Conservation (phyloP, 495 filamentous ascomycete species). For the Aspergillus panamensis region DNA sequence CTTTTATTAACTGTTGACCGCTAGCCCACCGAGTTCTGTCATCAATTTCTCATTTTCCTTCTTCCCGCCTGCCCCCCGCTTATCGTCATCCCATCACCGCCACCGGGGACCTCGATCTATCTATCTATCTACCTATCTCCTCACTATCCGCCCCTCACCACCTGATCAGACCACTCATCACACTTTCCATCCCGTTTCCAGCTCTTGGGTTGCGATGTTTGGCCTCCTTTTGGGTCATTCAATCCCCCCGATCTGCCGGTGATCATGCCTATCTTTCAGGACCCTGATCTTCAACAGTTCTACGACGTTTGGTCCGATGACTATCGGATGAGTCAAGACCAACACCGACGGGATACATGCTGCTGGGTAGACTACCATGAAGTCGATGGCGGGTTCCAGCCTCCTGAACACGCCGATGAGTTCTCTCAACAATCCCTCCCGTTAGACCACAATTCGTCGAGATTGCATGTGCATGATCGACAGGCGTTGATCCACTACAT, state of each 20-base stretch:
- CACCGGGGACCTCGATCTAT: constrained; percentile 1
- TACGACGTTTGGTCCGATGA: constrained; percentile 32
- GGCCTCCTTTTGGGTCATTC: constrained; percentile 4
- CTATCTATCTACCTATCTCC: constrained; percentile 2
- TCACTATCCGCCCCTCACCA: constrained; percentile 14
- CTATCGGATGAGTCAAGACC: constrained; percentile 17
- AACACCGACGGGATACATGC: constrained; percentile 17
- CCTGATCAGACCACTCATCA: not conserved
- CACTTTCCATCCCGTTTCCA: not conserved
- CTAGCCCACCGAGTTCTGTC: not conserved
- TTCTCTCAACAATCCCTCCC: constrained; percentile 3
- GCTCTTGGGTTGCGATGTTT: constrained; percentile 21
- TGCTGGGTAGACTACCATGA: constrained; percentile 18
- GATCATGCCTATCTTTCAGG: constrained; percentile 43
- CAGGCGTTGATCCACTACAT: constrained; percentile 79
- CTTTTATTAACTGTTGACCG: not conserved
- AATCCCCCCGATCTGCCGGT: constrained; percentile 9
- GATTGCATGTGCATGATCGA: constrained; percentile 49
- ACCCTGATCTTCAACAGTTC: constrained; percentile 35
- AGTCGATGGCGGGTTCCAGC: constrained; percentile 3
- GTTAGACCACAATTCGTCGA: constrained; percentile 16
- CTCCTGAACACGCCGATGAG: constrained; percentile 8
- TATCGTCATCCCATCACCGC: constrained; percentile 4
- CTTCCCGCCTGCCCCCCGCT: not conserved
- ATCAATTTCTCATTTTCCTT: not conserved